These are phyloP conservation scores for Claviceps quebecensis DNA, from an alignment of 2,329 filamentous ascomycete genomes.

Conservation along the genomic window DNA sequence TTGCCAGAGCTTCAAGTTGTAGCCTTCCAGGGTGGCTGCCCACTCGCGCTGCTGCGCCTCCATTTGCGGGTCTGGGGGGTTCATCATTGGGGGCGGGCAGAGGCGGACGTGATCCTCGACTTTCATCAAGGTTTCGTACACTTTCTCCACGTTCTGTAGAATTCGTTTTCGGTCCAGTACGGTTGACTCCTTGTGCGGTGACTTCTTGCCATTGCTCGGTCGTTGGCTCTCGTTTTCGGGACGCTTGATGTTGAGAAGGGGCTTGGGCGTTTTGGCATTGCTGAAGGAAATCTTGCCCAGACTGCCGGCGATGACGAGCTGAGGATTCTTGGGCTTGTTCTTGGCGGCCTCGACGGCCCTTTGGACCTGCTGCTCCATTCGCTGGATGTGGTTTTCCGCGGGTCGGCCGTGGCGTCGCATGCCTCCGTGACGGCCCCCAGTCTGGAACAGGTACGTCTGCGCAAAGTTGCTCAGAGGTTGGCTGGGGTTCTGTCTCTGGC, in stretches of 20 bases:
- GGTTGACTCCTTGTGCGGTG: constrained; percentile 14
- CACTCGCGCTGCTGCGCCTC: constrained; percentile 68
- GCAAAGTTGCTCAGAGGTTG: constrained; percentile 93
- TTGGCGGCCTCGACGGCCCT: constrained; percentile 94
- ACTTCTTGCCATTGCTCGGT: constrained; percentile 33
- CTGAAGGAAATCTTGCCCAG: constrained; percentile 97
- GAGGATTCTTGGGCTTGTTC: constrained; percentile 93
- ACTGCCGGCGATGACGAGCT: constrained; percentile 90
- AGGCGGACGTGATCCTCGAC: constrained; percentile 86
- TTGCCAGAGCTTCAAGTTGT: constrained; percentile 72
- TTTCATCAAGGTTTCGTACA: constrained; percentile 80
- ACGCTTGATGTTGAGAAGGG: constrained; percentile 88
- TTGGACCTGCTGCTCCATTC: constrained; percentile 98
- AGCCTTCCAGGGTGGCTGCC: constrained; percentile 40
- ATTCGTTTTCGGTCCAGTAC: constrained; percentile 70
- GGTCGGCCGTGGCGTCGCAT: constrained; percentile 64
- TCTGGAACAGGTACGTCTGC: constrained; percentile 94
- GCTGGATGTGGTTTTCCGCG: constrained; percentile 92
- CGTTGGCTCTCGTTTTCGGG: constrained; percentile 51
- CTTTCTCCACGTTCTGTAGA: constrained; percentile 72
- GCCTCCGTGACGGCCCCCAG: constrained; percentile 66
- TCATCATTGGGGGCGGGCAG: constrained; percentile 50
- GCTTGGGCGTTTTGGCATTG: constrained; percentile 94
- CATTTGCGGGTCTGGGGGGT: constrained; percentile 45
- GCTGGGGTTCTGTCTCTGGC: constrained; percentile 77